Conservation (phyloP, 441 rosid species). For the Gossypium gossypioides region DNA sequence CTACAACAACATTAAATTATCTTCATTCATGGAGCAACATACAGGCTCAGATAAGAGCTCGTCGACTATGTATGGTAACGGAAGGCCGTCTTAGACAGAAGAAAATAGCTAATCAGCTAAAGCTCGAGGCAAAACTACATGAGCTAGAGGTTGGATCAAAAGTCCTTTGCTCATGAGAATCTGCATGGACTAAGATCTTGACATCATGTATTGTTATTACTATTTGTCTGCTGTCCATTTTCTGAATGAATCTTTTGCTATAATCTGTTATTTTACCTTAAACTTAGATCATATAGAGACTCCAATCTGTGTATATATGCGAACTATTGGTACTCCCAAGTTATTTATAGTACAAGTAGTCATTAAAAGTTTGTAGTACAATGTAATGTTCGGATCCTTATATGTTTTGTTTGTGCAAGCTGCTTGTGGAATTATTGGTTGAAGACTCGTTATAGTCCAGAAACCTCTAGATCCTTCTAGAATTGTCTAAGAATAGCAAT, state of each 20-base stretch:
- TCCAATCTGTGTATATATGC: background rate
- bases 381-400: background rate
- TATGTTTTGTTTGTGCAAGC: background rate
- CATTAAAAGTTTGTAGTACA: background rate
- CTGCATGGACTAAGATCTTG: constrained; percentile 8
- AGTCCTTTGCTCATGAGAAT: background rate
- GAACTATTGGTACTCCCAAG: background rate
- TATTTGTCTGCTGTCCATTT: background rate
- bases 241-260: background rate
- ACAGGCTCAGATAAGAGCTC: constrained; percentile 58
- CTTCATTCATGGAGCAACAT: constrained; percentile 81
- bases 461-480: background rate
- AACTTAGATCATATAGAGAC: background rate
- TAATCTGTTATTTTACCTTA: background rate
- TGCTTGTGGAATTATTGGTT: background rate
- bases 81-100: constrained; percentile 64
- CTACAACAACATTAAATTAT: constrained; percentile 42
- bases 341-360: background rate
- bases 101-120: constrained; percentile 74
- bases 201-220: background rate
- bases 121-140: constrained; percentile 90
- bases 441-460: background rate
- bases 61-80: constrained; percentile 66
- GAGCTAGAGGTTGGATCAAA: constrained; percentile 53
- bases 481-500: background rate